These are phyloP conservation scores for Monosporascus sp. DNA, from an alignment of 2,329 filamentous ascomycete genomes.

Conservation along the genomic window DNA sequence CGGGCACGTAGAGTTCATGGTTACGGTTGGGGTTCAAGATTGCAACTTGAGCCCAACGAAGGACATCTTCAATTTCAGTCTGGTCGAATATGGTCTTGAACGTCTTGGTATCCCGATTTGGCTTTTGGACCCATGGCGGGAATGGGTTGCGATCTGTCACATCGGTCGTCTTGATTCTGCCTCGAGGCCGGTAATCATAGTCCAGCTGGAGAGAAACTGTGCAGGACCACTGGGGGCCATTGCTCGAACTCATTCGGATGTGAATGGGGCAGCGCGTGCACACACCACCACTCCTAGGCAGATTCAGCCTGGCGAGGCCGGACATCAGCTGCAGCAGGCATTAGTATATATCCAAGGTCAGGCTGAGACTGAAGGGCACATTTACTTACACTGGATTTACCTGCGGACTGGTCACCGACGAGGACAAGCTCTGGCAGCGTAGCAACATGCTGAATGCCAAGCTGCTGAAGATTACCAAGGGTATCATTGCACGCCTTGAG, in stretches of 20 bases:
- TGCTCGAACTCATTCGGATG: conserved; percentile 61
- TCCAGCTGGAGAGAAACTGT: conserved; percentile 59
- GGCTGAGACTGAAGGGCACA: not conserved
- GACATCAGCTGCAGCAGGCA: conserved; percentile 26
- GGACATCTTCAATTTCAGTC: conserved; percentile 57
- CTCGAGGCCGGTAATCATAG: conserved; percentile 49
- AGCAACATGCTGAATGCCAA: conserved; percentile 67
- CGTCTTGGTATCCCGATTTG: conserved; percentile 38
- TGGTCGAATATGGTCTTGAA: conserved; percentile 63
- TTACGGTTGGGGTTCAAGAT: conserved; percentile 62
- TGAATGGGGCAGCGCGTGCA: conserved; percentile 80
- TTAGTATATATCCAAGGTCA: not conserved
- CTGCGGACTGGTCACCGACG: conserved; percentile 78
- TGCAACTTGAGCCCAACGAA: conserved; percentile 72
- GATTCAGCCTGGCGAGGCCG: conserved; percentile 50
- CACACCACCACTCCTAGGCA: conserved; percentile 43
- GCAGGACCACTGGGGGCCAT: conserved; percentile 59
- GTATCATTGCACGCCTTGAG: conserved; percentile 62
- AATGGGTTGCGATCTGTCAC: conserved; percentile 50
- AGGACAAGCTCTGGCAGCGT: conserved; percentile 75
- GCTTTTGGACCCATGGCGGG: conserved; percentile 58
- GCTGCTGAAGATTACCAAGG: conserved; percentile 61
- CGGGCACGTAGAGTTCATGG: conserved; percentile 49
- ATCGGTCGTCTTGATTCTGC: conserved; percentile 38
- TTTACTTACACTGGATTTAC: conserved; percentile 60